Conservation (phyloP, 2,329 filamentous ascomycete genomes). For the Apiospora pterosperma region DNA sequence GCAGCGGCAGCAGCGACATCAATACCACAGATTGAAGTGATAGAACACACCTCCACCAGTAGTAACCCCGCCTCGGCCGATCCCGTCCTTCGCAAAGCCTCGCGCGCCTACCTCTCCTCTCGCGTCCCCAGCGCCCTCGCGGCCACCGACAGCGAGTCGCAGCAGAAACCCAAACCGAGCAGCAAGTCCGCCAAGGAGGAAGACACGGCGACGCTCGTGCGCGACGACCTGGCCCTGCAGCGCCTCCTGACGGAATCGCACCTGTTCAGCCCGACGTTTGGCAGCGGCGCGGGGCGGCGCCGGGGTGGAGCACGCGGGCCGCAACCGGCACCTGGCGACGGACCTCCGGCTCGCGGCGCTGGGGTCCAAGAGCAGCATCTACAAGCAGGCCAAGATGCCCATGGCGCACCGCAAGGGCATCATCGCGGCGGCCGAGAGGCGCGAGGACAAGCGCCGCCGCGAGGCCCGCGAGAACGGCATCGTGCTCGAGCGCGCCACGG, state of each 20-base stretch:
- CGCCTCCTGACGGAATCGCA: conserved; percentile 89
- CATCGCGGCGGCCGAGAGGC: conserved; percentile 56
- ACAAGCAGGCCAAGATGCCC: conserved; percentile 82
- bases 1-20: conserved; percentile 4
- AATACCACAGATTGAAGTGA: conserved; percentile 49
- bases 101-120: conserved; percentile 67
- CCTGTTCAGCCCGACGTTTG: conserved; percentile 61
- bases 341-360: conserved; percentile 81
- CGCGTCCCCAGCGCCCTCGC: conserved; percentile 38
- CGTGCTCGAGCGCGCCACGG: conserved; percentile 63
- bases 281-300: conserved; percentile 19
- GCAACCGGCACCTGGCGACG: conserved; percentile 74
- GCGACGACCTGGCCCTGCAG: conserved; percentile 90
- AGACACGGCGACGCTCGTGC: conserved; percentile 67
- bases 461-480: conserved; percentile 91
- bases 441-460: conserved; percentile 67
- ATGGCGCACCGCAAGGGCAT: conserved; percentile 87
- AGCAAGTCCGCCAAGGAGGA: conserved; percentile 40
- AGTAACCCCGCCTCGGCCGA: conserved; percentile 30
- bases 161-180: conserved; percentile 9
- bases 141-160: conserved; percentile 15
- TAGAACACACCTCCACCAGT: conserved; percentile 52
- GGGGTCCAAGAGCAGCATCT: conserved; percentile 72
- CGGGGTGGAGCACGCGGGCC: conserved; percentile 49
- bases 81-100: conserved; percentile 62